A percentile compares a stretch with the other conserved stretches of the same genome.
Evolutionary conservation across 345 rosid species (phyloP).

Genomic region (Ceriops zippeliana): DNA sequence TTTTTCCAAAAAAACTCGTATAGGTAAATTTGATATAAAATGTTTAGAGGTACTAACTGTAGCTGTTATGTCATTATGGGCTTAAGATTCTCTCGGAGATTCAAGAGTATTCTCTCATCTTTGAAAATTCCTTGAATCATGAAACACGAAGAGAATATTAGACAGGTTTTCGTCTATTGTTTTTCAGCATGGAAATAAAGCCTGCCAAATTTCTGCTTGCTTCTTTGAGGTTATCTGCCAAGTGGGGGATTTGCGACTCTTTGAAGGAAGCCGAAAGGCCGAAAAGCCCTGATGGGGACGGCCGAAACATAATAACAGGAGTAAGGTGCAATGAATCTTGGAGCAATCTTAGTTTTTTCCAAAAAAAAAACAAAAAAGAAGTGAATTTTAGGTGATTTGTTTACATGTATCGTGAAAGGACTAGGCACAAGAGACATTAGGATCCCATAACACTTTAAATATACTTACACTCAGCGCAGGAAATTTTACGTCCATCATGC

Average conservation of each 20-base stretch:
- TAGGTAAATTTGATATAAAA: too few relatives aligned
- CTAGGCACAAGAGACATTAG: slow-evolving; percentile 22
- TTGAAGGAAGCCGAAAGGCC: slow-evolving; percentile 17
- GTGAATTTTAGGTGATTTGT: slow-evolving; percentile 35
- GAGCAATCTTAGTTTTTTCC: slow-evolving; percentile 19
- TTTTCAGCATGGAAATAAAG: slow-evolving; percentile 32
- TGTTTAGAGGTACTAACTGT: too few relatives aligned
- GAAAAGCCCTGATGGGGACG: slow-evolving; percentile 9
- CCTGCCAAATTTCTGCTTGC: slow-evolving; percentile 18
- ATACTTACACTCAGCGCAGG: slow-evolving; percentile 21
- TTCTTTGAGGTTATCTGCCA: slow-evolving; percentile 18
- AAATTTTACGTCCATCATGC: slow-evolving; percentile 25
- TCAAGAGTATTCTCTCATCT: too few relatives aligned
- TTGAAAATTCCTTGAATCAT: too few relatives aligned
- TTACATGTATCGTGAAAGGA: slow-evolving; percentile 46
- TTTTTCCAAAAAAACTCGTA: too few relatives aligned
- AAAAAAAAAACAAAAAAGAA: neutral
- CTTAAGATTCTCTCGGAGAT: too few relatives aligned
- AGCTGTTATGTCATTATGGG: too few relatives aligned
- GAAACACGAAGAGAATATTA: too few relatives aligned
- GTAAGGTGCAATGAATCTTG: slow-evolving; percentile 29
- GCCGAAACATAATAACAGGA: slow-evolving; percentile 23
- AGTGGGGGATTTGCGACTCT: slow-evolving; percentile 21
- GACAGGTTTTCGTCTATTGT: slow-evolving; percentile 12
- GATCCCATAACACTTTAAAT: slow-evolving; percentile 25